Percentiles rank a stretch among this genome's conserved stretches.
Evolutionary conservation across 164 flowering plant species (phyloP).

Genomic region (Brasenia schreberi): DNA sequence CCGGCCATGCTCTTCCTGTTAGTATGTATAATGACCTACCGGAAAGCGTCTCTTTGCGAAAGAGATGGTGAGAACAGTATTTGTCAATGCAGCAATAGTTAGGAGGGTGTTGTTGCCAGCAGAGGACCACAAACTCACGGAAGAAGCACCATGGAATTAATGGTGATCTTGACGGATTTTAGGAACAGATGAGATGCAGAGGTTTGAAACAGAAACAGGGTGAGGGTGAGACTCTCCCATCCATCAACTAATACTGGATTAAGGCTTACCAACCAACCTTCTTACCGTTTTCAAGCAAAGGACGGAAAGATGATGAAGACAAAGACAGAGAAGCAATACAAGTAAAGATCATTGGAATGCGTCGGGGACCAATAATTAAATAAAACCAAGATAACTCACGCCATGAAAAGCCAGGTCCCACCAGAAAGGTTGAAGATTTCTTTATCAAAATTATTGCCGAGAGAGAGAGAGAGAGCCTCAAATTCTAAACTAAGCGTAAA

Average conservation of each 20-base stretch:
- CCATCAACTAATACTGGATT: neutral
- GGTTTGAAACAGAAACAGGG: neutral
- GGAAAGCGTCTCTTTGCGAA: neutral
- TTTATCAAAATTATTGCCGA: too few relatives aligned
- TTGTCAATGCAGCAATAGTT: neutral
- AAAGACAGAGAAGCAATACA: neutral
- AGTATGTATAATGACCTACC: neutral
- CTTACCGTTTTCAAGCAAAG: neutral
- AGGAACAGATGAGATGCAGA: neutral
- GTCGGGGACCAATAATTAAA: neutral
- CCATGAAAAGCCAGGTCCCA: too few relatives aligned
- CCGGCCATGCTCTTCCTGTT: neutral
- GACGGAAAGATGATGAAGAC: neutral
- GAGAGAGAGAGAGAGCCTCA: neutral
- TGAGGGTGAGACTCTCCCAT: neutral
- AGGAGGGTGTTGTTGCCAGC: neutral
- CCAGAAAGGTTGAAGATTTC: too few relatives aligned
- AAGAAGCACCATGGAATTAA: neutral
- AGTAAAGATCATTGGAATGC: neutral
- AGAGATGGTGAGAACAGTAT: too few relatives aligned
- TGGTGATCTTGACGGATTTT: neutral
- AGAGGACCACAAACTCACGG: neutral
- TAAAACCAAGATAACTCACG: too few relatives aligned
- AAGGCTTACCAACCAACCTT: neutral
- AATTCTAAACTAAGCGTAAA: neutral